Evolutionary conservation across 768 basidiomycete genomes (phyloP), one percentile per base, ranked within the genome.

Genomic region (Boletus vermiculosoides): DNA sequence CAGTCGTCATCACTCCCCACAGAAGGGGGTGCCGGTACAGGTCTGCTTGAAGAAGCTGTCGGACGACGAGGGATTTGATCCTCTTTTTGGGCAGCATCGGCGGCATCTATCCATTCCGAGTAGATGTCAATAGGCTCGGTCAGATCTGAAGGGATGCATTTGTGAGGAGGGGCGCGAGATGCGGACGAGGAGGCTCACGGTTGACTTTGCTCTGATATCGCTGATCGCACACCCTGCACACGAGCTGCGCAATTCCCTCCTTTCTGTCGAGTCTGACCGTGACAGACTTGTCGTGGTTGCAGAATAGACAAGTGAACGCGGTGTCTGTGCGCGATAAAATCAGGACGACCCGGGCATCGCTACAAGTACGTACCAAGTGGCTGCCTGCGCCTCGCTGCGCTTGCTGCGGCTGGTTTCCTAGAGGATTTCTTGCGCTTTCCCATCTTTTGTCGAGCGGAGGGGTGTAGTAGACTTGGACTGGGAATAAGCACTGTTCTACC

Each of bases 361-460:
- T 18, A 50, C 28, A 13, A 42, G 39, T 5, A 63, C 59, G 56
- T 50, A 92, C 92, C 92, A 15, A 94, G 78, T 5, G 90, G 87
- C 2, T 85, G 84, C 68, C 83, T 85, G 63, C 79, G 83, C 61
- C 84, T 80, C 7, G 87, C 76, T 45, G 83, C 82, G 51, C 80
- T 80, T 1, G 87, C 74, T 45, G 83, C 83, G 36, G 80, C 82
- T 8, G 91, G 89, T 63, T 92, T 92, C 68, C 88, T 83, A 20
- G 91, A 85, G 0, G 92, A 90, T 73, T 94, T 94, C 76, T 94
- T 94, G 63, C 92, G 86, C 74, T 94, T 94, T 57, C 92, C 92
- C 92, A 94, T 94, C 25, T 12, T 46, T 25, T 18, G 49, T 52
- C 50, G 30, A 23, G 30, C 3, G 33, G 8, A 5, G 5, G 4